These are phyloP conservation scores for Curvularia verruculosa DNA, from an alignment of 2,329 filamentous ascomycete genomes.

Conservation along the genomic window DNA sequence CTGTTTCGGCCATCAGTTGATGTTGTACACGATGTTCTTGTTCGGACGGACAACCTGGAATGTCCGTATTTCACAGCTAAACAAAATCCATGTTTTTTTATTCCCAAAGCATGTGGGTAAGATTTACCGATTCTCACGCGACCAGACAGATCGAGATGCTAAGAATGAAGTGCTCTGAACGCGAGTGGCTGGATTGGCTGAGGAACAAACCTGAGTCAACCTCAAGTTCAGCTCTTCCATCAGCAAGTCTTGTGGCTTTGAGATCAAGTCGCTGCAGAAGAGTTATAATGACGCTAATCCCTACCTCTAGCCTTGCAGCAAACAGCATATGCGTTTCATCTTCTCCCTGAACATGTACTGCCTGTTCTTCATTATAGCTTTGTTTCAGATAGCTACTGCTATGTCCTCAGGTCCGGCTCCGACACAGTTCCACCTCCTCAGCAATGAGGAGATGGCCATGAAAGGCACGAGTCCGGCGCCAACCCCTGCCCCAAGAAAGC, in stretches of 20 bases:
- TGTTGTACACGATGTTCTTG: neutral
- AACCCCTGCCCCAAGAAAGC: neutral
- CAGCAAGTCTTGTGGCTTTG: neutral
- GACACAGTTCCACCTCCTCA: neutral
- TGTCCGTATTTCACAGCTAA: neutral
- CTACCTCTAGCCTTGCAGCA: neutral
- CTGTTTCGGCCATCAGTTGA: too few species aligned
- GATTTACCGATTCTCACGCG: neutral
- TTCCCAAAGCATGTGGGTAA: neutral
- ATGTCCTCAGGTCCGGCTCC: neutral
- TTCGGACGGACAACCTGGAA: neutral
- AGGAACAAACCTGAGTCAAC: neutral
- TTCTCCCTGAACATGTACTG: neutral
- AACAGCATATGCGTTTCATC: neutral
- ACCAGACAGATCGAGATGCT: neutral
- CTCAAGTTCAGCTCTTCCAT: neutral
- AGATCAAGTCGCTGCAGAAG: neutral
- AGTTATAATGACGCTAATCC: neutral
- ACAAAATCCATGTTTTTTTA: neutral
- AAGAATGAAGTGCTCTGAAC: neutral
- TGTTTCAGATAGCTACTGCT: neutral
- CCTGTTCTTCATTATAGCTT: neutral
- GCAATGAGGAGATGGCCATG: neutral
- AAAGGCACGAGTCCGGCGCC: neutral
- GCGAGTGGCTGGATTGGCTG: neutral